Evolutionary conservation across 345 rosid species (phyloP).

Genomic region (Eucalyptus lansdowneana): DNA sequence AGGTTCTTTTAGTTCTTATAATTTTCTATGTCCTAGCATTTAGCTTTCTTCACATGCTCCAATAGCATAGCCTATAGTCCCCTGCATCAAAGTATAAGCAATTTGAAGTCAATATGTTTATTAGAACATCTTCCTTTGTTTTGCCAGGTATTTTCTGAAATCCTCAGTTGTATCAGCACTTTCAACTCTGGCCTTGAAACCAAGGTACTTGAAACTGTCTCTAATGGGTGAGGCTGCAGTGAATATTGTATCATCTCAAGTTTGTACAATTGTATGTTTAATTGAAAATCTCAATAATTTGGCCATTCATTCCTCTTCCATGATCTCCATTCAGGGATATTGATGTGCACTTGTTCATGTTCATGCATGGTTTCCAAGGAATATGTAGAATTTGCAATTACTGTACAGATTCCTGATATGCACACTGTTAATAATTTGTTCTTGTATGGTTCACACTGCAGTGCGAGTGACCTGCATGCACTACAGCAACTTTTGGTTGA

Average conservation of each 20-base stretch:
- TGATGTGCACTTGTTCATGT: not conserved
- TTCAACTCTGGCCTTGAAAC: conserved; percentile 38
- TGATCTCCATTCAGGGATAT: not conserved
- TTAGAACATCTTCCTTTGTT: not conserved
- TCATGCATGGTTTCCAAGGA: not conserved
- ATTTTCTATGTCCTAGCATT: not conserved
- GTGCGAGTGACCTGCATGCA: conserved; percentile 43
- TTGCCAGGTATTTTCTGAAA: conserved; percentile 50
- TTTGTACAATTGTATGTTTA: not conserved
- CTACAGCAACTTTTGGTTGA: conserved; percentile 67
- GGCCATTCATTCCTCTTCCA: not conserved
- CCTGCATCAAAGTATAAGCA: not conserved
- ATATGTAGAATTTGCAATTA: not conserved
- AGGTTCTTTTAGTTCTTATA: not conserved
- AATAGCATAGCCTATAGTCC: not conserved
- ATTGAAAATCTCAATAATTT: not conserved
- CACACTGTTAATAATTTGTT: not conserved
- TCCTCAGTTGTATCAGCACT: conserved; percentile 61
- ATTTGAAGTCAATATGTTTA: not conserved
- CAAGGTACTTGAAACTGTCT: conserved; percentile 26
- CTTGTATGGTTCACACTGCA: conserved; percentile 8
- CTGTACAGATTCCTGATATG: not conserved
- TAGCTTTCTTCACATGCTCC: not conserved
- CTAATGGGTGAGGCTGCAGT: not conserved
- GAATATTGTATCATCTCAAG: not conserved